Evolutionary conservation across 2,329 filamentous ascomycete genomes (phyloP).

Genomic region (Cyclaneusma minus): DNA sequence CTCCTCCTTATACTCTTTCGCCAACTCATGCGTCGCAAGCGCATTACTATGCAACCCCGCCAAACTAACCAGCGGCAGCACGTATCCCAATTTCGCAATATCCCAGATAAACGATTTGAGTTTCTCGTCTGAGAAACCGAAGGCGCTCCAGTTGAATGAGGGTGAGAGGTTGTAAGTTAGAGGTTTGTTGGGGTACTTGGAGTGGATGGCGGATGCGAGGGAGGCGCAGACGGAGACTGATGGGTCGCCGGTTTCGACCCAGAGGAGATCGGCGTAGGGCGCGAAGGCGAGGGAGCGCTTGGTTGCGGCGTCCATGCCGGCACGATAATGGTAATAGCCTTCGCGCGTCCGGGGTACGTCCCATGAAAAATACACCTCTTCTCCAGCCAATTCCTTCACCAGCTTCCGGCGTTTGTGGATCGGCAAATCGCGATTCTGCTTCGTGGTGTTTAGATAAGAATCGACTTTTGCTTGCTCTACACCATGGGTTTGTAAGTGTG

Average conservation of each 20-base stretch:
- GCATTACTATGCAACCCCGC: constrained; percentile 53
- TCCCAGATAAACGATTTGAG: constrained; percentile 95
- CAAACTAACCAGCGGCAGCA: constrained; percentile 50
- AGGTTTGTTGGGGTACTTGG: constrained; percentile 59
- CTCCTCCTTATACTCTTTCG: constrained; percentile 68
- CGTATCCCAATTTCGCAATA: constrained; percentile 74
- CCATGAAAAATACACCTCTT: constrained; percentile 72
- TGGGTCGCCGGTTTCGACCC: constrained; percentile 92
- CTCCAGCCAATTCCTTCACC: constrained; percentile 54
- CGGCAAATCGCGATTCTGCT: constrained; percentile 55
- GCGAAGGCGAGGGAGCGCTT: constrained; percentile 88
- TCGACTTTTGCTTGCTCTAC: constrained; percentile 48
- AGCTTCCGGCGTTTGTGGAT: constrained; percentile 64
- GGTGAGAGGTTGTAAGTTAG: constrained; percentile 94
- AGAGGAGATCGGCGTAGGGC: constrained; percentile 85
- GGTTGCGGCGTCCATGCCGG: constrained; percentile 71
- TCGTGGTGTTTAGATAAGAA: constrained; percentile 47
- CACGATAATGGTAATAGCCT: constrained; percentile 82
- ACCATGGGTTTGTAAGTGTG: constrained; percentile 54
- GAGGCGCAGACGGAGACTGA: constrained; percentile 60
- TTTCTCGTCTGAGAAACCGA: constrained; percentile 72
- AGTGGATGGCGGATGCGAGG: constrained; percentile 64
- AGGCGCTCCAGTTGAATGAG: constrained; percentile 97
- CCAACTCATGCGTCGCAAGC: constrained; percentile 55
- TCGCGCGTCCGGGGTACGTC: constrained; percentile 87